Evolutionary conservation across 441 rosid species (phyloP).

Genomic region (Syzygium syzygioides): DNA sequence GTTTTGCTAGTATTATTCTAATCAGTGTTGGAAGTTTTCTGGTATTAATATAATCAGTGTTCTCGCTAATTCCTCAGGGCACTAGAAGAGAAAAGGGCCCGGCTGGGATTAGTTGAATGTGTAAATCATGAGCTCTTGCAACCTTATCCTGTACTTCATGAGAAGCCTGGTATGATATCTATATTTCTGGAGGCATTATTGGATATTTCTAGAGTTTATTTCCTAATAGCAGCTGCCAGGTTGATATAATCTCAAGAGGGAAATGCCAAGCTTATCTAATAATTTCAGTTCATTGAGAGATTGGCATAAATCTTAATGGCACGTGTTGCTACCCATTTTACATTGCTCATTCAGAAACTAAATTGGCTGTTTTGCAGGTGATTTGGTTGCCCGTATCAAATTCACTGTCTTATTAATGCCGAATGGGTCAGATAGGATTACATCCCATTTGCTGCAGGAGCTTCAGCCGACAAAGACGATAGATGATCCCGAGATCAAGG

Average conservation of each 20-base stretch:
- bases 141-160: conserved; percentile 90
- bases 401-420: conserved; percentile 93
- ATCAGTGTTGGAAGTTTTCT: not conserved
- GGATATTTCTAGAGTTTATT: not conserved
- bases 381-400: conserved; percentile 78
- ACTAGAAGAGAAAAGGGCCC: conserved; percentile 89
- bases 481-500: conserved; percentile 91
- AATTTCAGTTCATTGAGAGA: not conserved
- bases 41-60: not conserved
- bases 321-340: not conserved
- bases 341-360: not conserved
- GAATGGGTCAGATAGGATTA: conserved; percentile 85
- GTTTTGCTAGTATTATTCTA: not conserved
- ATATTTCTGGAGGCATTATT: not conserved
- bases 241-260: not conserved
- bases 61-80: conserved; percentile 33
- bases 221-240: not conserved
- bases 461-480: conserved; percentile 61
- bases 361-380: conserved; percentile 37
- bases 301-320: not conserved
- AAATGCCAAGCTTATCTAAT: not conserved
- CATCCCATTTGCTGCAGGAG: conserved; percentile 77
- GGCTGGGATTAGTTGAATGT: conserved; percentile 87
- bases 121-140: conserved; percentile 91
- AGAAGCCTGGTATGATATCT: conserved; percentile 65